A percentile compares a stretch with the other conserved stretches of the same genome.
phyloP scores from a whole-genome alignment of 225 moss, liverwort and hornwort genomes.

The Antitrichia curtipendula region DNA sequence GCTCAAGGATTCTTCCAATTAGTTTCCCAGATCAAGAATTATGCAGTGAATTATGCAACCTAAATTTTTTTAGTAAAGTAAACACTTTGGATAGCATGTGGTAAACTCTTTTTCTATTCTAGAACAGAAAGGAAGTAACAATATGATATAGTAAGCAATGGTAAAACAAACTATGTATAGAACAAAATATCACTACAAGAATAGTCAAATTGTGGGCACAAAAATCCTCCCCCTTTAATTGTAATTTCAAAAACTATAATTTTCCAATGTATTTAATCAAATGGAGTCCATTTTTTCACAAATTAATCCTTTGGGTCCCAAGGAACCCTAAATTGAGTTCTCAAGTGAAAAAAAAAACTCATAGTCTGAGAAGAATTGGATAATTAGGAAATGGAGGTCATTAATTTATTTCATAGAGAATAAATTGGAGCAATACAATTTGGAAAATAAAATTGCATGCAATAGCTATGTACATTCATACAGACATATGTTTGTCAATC shows the following conservation, averaged over 20 bases:
- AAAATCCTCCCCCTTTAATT: too few species aligned
- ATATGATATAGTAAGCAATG: background rate
- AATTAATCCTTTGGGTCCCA: too few species aligned
- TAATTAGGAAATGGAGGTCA: background rate
- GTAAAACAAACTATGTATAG: background rate
- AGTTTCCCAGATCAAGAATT: background rate
- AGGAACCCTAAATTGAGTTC: too few species aligned
- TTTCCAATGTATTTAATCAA: too few species aligned
- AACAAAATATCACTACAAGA: background rate
- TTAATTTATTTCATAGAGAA: background rate
- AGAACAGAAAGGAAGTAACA: background rate
- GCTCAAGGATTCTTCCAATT: background rate
- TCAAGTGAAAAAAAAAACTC: background rate
- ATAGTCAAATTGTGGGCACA: background rate
- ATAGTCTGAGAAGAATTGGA: background rate
- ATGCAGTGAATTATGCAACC: rapidly evolving
- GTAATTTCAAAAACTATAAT: background rate
- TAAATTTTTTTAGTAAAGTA: background rate
- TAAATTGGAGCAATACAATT: background rate
- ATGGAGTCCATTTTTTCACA: too few species aligned
- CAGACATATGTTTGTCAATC: background rate
- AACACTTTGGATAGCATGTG: background rate
- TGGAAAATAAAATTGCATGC: too few species aligned
- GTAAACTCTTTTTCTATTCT: background rate
- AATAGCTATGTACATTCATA: too few species aligned